Evolutionary conservation across 2,329 filamentous ascomycete species (phyloP).

Genomic region (Epichloe sylvatica): DNA sequence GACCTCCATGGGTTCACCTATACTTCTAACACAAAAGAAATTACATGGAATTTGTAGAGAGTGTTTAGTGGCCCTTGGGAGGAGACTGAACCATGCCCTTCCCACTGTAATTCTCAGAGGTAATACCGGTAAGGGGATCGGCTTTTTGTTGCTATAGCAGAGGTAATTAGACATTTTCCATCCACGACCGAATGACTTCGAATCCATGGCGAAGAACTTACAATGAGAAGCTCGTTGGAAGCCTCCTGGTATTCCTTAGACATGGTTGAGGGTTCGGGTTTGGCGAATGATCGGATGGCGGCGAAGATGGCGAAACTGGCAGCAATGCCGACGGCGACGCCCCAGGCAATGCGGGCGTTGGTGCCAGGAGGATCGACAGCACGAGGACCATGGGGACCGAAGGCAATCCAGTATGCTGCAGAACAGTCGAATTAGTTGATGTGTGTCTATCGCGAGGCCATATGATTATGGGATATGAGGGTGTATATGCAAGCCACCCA

Average conservation of each 20-base stretch:
- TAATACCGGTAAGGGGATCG: slow-evolving; percentile 76
- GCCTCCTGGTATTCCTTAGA: slow-evolving; percentile 95
- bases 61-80: slow-evolving; percentile 34
- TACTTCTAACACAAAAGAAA: slow-evolving; percentile 24
- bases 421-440: slow-evolving; percentile 18
- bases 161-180: neutral
- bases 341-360: slow-evolving; percentile 61
- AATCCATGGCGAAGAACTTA: slow-evolving; percentile 23
- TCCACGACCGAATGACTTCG: neutral
- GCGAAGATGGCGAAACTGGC: slow-evolving; percentile 60
- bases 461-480: neutral
- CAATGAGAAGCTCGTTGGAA: slow-evolving; percentile 85
- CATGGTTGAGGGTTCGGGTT: slow-evolving; percentile 70
- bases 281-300: slow-evolving; percentile 55
- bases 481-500: neutral
- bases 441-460: slow-evolving; percentile 13
- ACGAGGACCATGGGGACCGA: slow-evolving; percentile 90
- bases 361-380: slow-evolving; percentile 72
- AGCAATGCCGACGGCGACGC: slow-evolving; percentile 54
- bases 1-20: slow-evolving; percentile 15
- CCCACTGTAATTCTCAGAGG: slow-evolving; percentile 64
- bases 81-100: slow-evolving; percentile 64
- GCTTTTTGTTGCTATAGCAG: slow-evolving; percentile 57
- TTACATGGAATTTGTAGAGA: slow-evolving; percentile 12
- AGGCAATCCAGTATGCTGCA: slow-evolving; percentile 96